Conservation (phyloP, 1,284 basidiomycete species). For the Trametes polyzona region DNA sequence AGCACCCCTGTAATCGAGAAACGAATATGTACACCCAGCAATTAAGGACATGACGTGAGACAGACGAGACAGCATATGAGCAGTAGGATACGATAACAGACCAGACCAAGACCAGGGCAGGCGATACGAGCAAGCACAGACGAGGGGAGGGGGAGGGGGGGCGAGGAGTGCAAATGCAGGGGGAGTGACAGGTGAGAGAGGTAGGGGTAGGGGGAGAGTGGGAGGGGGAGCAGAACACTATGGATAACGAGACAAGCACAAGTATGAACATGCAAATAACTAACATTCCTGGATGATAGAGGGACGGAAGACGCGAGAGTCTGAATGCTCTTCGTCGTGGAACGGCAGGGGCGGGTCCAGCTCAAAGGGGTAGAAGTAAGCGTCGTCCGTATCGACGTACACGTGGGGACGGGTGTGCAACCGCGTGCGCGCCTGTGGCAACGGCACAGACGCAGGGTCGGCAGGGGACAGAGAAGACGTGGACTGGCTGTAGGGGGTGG, state of each 20-base stretch:
- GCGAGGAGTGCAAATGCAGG: neutral
- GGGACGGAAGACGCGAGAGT: slow-evolving; percentile 43
- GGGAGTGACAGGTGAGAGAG: neutral
- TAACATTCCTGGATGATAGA: slow-evolving; percentile 65
- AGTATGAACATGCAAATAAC: slow-evolving; percentile 30
- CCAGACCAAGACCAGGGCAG: neutral
- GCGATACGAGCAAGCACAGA: neutral
- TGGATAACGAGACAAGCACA: slow-evolving; percentile 9
- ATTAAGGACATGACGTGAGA: slow-evolving; percentile 17
- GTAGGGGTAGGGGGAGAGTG: slow-evolving; percentile 11
- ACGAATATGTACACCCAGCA: slow-evolving; percentile 22
- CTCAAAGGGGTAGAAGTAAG: slow-evolving; percentile 65
- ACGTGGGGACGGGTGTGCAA: slow-evolving; percentile 55
- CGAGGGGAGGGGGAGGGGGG: neutral
- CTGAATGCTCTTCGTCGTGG: slow-evolving; percentile 50
- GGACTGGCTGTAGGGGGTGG: slow-evolving; percentile 51
- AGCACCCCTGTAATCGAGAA: slow-evolving; percentile 28
- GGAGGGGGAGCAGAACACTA: slow-evolving; percentile 8
- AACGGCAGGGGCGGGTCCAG: slow-evolving; percentile 68
- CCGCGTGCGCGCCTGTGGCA: slow-evolving; percentile 54
- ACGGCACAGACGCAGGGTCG: slow-evolving; percentile 53
- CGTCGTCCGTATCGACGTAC: slow-evolving; percentile 61
- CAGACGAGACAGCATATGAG: slow-evolving; percentile 23
- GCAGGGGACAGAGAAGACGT: slow-evolving; percentile 41
- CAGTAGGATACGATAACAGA: slow-evolving; percentile 26